Conservation (phyloP, 441 rosid species). For the Eutrema salsugineum region DNA sequence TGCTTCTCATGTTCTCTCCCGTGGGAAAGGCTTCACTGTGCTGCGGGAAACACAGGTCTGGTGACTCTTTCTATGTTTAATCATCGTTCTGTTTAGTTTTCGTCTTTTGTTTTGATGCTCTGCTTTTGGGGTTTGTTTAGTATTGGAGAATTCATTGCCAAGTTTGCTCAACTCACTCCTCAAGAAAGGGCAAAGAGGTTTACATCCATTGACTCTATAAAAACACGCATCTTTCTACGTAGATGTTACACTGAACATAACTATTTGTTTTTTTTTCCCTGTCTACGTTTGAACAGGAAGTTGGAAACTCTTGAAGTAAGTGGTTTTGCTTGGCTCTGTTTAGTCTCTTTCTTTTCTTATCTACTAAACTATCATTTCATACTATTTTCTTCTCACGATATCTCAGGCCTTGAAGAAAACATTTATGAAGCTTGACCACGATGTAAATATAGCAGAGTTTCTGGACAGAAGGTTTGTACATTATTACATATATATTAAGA, state of each 20-base stretch:
- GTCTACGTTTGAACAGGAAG: conserved; percentile 55
- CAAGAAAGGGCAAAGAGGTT: conserved; percentile 89
- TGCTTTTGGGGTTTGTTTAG: conserved; percentile 25
- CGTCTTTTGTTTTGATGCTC: background rate
- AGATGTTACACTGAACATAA: background rate
- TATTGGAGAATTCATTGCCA: conserved; percentile 67
- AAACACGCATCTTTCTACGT: background rate
- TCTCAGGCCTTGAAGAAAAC: conserved; percentile 68
- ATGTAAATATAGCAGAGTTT: conserved; percentile 72
- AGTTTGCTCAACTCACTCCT: conserved; percentile 68
- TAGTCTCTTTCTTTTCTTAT: background rate
- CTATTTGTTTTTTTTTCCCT: background rate
- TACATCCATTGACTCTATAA: background rate
- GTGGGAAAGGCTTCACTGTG: conserved; percentile 66
- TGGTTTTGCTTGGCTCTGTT: conserved; percentile 11
- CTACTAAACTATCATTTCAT: background rate
- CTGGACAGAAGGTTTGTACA: conserved; percentile 54
- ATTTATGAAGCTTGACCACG: conserved; percentile 76
- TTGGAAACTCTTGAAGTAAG: conserved; percentile 87
- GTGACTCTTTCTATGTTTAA: background rate
- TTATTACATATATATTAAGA: background rate
- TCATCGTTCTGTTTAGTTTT: background rate
- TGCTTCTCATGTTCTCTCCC: conserved; percentile 88
- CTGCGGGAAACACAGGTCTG: conserved; percentile 60
- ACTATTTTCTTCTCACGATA: background rate